A percentile compares a stretch with the other conserved stretches of the same genome.
Evolutionary conservation across 805 yeast species (phyloP).

Genomic region (Soucietia sequanensis): DNA sequence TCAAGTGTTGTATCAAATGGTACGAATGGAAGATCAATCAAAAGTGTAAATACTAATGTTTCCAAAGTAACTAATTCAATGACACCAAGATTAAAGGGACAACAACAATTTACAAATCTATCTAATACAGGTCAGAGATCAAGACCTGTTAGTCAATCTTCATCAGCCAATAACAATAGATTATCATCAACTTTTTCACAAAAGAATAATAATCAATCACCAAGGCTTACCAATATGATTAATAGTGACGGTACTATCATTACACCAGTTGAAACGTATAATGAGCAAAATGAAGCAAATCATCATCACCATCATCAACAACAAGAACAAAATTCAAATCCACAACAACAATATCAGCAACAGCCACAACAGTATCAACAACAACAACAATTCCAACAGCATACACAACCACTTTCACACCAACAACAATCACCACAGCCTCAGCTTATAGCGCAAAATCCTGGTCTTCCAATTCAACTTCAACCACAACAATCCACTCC

Average conservation of each 20-base stretch:
- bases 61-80: constrained; percentile 1
- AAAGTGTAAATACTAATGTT: constrained; percentile 10
- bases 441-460: neutral
- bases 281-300: constrained; percentile 8
- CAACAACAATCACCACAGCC: constrained; percentile 4
- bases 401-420: constrained; percentile 4
- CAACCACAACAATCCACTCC: constrained; percentile 3
- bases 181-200: constrained; percentile 40
- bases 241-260: constrained; percentile 46
- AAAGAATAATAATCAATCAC: constrained; percentile 29
- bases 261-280: constrained; percentile 34
- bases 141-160: constrained; percentile 1
- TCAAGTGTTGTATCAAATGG: constrained; percentile 14
- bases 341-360: constrained; percentile 4
- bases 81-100: too few relatives aligned
- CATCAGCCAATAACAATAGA: constrained; percentile 16
- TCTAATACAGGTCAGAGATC: neutral
- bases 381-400: constrained; percentile 6
- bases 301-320: constrained; percentile 6
- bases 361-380: constrained; percentile 3
- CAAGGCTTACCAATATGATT: constrained; percentile 39
- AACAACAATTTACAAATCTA: too few relatives aligned
- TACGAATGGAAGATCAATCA: constrained; percentile 12
- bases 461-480: constrained; percentile 1
- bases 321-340: constrained; percentile 1